phyloP scores from a whole-genome alignment of 2,329 filamentous ascomycete genomes.

The Aspergillus hiratsukae region DNA sequence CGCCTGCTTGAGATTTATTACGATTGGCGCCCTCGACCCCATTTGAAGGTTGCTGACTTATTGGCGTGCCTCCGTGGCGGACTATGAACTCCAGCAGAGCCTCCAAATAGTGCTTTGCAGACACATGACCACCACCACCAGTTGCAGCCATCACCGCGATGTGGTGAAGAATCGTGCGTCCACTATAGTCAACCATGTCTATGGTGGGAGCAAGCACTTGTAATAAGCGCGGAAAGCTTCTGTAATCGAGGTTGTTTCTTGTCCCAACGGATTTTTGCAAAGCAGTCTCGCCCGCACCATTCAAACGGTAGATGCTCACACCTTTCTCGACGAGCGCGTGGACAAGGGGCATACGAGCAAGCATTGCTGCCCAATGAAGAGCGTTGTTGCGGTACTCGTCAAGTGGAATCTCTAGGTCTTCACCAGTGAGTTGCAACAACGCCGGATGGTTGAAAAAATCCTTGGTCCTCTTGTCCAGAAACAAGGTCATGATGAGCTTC shows the following conservation, averaged over 20 bases:
- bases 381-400: slow-evolving; percentile 82
- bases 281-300: slow-evolving; percentile 84
- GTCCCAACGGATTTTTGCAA: slow-evolving; percentile 89
- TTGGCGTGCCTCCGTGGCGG: slow-evolving; percentile 67
- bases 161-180: slow-evolving; percentile 88
- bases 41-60: slow-evolving; percentile 45
- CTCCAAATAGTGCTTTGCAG: slow-evolving; percentile 90
- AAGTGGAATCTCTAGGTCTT: slow-evolving; percentile 87
- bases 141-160: slow-evolving; percentile 95
- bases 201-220: slow-evolving; percentile 87
- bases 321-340: slow-evolving; percentile 77
- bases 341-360: slow-evolving; percentile 78
- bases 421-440: slow-evolving; percentile 67
- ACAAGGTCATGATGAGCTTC: slow-evolving; percentile 74
- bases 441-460: slow-evolving; percentile 73
- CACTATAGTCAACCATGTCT: slow-evolving; percentile 82
- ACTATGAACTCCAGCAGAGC: slow-evolving; percentile 92
- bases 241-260: slow-evolving; percentile 89
- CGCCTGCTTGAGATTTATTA: slow-evolving; percentile 28
- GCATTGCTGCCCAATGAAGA: slow-evolving; percentile 91
- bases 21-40: slow-evolving; percentile 19
- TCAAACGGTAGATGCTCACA: slow-evolving; percentile 82
- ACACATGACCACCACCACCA: slow-evolving; percentile 80
- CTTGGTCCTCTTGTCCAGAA: slow-evolving; percentile 67
- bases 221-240: slow-evolving; percentile 82